Evolutionary conservation across 805 yeast genomes (phyloP), one percentile per base, ranked within the genome.

Genomic region (Schwanniomyces pseudopolymorphus): DNA sequence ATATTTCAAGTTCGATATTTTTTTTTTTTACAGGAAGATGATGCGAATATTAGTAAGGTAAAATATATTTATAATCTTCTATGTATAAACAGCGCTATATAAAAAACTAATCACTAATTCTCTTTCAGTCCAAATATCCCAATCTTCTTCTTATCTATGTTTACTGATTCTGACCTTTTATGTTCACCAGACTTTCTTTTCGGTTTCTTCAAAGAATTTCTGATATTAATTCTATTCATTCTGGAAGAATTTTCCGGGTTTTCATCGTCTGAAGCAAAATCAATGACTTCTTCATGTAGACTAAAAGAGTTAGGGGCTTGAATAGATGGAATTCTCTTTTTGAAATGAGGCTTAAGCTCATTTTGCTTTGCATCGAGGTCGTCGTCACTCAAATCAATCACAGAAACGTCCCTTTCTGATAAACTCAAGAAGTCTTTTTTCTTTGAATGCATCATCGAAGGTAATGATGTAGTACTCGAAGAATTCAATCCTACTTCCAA

Each of bases 221-320:
- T 55, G 35, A 73, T 73, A 10, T 74, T 62, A 27, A 73, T 54
- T 14, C 78, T 53, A 53, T 59, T 72, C 76, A 73, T 67, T 20
- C 56, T 56, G 1, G 72, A 65, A 13, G 60, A 60, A 41, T 64
- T 60, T 6, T 58, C 68, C 1, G 70, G 70, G 45, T 66, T 67
- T 45, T 73, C 78, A 50, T 73, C 77, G 50, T 73, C 78, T 10
- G 75, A 70, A 1, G 72, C 77, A 62, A 71, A 73, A 52, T 73
- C 77, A 46, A 73, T 66, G 3, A 72, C 74, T 48, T 73, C 75
- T 52, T 73, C 77, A 49, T 70, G 69, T 25, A 72, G 65, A 22
- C 55, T 63, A 33, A 70, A 52, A 38, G 54, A 63, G 8, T 61
- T 55, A 3, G 70, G 71, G 14, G 57, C 53, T 41, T 59, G 64